A percentile compares a stretch with the other conserved stretches of the same genome.
Conservation (phyloP, 2,329 filamentous ascomycete genomes). For the Dothistroma pini region DNA sequence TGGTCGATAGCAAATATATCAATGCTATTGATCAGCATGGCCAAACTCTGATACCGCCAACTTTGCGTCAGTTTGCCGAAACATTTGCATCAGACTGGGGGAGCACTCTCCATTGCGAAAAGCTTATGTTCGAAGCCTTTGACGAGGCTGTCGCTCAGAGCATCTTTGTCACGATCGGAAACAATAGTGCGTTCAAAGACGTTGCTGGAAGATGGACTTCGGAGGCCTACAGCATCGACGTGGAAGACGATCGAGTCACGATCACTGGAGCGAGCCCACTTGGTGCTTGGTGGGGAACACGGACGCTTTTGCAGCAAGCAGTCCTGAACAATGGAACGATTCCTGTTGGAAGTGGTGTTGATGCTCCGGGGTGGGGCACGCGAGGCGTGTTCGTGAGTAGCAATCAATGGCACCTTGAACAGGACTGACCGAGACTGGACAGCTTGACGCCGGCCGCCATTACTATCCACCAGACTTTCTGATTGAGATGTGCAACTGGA, state of each 20-base stretch:
- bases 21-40: constrained; percentile 44
- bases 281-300: constrained; percentile 57
- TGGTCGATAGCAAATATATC: constrained; percentile 46
- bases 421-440: too few relatives aligned
- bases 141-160: constrained; percentile 8
- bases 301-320: constrained; percentile 53
- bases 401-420: too few relatives aligned
- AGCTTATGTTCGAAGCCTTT: not conserved
- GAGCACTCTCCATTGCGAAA: constrained; percentile 10
- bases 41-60: constrained; percentile 52
- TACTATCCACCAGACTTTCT: constrained; percentile 55
- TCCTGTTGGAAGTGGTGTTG: constrained; percentile 42
- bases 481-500: constrained; percentile 56
- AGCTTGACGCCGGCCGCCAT: constrained; percentile 53
- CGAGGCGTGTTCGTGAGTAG: constrained; percentile 23
- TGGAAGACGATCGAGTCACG: constrained; percentile 41
- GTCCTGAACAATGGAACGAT: constrained; percentile 41
- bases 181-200: constrained; percentile 41
- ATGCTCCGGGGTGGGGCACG: constrained; percentile 48
- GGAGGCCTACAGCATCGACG: constrained; percentile 49
- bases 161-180: constrained; percentile 50
- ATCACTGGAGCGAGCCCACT: constrained; percentile 54
- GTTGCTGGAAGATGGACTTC: constrained; percentile 47
- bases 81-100: constrained; percentile 45
- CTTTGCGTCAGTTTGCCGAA: constrained; percentile 45